phyloP scores from a whole-genome alignment of 345 rosid genomes.

The Brassica nigra region DNA sequence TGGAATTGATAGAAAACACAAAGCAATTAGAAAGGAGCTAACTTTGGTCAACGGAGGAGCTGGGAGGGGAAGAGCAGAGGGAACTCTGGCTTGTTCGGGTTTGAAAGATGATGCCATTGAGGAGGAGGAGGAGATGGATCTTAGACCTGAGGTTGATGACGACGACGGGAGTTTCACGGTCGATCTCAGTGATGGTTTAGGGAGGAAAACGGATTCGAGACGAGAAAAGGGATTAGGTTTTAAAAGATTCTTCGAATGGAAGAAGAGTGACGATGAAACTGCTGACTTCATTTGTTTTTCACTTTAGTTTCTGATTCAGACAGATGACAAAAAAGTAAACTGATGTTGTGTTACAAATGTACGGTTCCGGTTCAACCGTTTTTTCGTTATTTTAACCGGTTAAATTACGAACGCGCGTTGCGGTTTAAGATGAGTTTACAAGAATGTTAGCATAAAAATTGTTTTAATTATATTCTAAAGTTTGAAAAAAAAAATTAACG shows the following conservation, averaged over 20 bases:
- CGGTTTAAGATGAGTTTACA: neutral
- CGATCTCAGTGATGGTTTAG: slow-evolving; percentile 10
- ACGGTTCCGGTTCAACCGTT: neutral
- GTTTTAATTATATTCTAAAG: too few species aligned
- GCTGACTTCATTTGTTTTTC: slow-evolving; percentile 55
- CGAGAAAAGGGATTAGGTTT: slow-evolving; percentile 34
- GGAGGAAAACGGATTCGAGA: slow-evolving; percentile 23
- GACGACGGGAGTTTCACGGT: slow-evolving; percentile 15
- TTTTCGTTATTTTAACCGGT: neutral
- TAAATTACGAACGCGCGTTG: neutral
- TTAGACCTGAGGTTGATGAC: slow-evolving; percentile 28
- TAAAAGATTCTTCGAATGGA: slow-evolving; percentile 41
- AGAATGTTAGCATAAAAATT: neutral
- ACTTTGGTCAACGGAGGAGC: slow-evolving; percentile 74
- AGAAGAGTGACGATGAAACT: slow-evolving; percentile 45
- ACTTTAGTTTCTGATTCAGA: slow-evolving; percentile 2
- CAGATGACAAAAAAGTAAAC: neutral
- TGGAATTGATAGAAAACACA: neutral
- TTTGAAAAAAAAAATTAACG: neutral
- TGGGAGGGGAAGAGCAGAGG: slow-evolving; percentile 77
- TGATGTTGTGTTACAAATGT: neutral
- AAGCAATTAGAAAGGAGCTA: neutral
- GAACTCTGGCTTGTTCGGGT: slow-evolving; percentile 77
- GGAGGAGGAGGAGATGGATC: slow-evolving; percentile 32
- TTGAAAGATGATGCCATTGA: slow-evolving; percentile 79